Evolutionary conservation across 768 basidiomycete genomes (phyloP), one percentile per base, ranked within the genome.

Genomic region (Leccinum imitatum): DNA sequence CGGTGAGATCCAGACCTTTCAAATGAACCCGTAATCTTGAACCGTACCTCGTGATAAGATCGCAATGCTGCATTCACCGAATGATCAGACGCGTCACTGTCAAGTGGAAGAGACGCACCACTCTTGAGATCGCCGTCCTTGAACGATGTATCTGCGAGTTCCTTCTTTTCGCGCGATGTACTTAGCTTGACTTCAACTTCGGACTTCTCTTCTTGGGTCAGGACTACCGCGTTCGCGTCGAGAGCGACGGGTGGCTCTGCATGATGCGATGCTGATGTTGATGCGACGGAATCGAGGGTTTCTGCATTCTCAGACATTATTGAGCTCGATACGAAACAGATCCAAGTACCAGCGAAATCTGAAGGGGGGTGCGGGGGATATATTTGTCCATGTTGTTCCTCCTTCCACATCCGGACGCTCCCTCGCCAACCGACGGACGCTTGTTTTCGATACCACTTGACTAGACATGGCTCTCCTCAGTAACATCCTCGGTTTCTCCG

Each of bases 401-500:
- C 35, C 6, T 70, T 65, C 70, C 63, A 15, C 15, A 63, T 69
- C 53, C 17, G 56, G 58, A 52, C 19, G 8, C 47, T 6, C 30
- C 8, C 17, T 2, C 27, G 15, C 21, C 9, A 30, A 30, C 30
- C 30, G 30, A 30, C 30, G 30, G 37, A 46, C 33, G 25, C 27
- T 53, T n/a, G 21, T 15, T 25, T 15, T 23, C 52, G 35, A 37
- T 23, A 54, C 27, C 30, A 19, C 21, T 44, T 23, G 14, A 57
- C 52, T 37, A 19, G 4, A 15, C 47, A 91, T 90, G 87, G 71
- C 88, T 46, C 76, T 91, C 69, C 77, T 89, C 58, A 76, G 84
- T 53, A 90, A 84, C 69, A 75, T 93, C 62, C 72, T 91, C 69
- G 90, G 91, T 46, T 91, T 91, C 75, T 89, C 91, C 3, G 74